Evolutionary conservation across 1,284 basidiomycete species (phyloP).

Genomic region (Chalciporus sp.): DNA sequence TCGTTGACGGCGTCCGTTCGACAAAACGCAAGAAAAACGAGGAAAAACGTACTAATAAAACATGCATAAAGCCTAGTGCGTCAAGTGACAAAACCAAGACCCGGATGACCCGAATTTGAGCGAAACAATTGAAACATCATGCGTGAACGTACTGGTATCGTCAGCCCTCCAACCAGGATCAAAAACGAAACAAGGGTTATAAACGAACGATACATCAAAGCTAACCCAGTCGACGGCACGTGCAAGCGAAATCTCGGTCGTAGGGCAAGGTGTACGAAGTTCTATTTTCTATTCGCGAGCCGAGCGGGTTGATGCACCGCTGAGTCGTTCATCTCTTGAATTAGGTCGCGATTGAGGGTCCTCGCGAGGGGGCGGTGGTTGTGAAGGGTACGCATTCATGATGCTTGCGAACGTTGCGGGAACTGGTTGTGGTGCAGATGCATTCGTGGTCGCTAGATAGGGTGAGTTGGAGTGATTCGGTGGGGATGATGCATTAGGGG

Average conservation of each 20-base stretch:
- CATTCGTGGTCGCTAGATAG: conserved; percentile 18
- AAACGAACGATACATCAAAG: background rate
- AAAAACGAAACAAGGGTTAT: conserved; percentile 5
- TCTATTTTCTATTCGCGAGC: conserved; percentile 14
- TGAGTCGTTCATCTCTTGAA: conserved; percentile 23
- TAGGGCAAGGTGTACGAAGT: background rate
- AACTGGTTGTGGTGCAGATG: conserved; percentile 27
- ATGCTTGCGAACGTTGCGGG: conserved; percentile 61
- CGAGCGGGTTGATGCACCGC: conserved; percentile 3
- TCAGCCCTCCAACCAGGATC: background rate
- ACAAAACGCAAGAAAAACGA: background rate
- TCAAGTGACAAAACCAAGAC: background rate
- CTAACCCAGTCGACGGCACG: background rate
- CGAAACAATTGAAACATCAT: background rate
- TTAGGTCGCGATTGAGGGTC: conserved; percentile 25
- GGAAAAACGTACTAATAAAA: background rate
- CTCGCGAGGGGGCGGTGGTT: conserved; percentile 28
- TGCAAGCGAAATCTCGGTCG: background rate
- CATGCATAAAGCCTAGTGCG: background rate
- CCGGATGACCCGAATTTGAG: background rate
- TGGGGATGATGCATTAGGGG: conserved; percentile 12
- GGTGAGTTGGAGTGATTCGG: conserved; percentile 10
- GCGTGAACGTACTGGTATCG: background rate
- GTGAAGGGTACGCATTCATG: conserved; percentile 59
- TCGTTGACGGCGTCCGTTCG: background rate